These are phyloP conservation scores for Trichophyton simii DNA, from an alignment of 2,329 filamentous ascomycete species.

Conservation along the genomic window DNA sequence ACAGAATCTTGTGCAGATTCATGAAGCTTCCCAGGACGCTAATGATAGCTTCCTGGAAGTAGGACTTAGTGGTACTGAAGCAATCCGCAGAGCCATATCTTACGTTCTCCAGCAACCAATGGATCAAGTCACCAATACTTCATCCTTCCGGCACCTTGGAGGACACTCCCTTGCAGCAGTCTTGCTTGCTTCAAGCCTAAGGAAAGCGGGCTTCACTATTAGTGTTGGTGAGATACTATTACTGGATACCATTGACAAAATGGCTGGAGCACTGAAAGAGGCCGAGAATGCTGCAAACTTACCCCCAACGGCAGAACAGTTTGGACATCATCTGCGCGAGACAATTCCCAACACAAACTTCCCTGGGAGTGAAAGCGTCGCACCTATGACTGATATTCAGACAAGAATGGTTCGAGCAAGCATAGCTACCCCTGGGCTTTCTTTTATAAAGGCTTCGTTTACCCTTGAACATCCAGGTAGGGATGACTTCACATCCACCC, in stretches of 20 bases:
- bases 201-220: background rate
- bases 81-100: background rate
- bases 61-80: background rate
- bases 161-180: constrained; percentile 2
- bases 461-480: background rate
- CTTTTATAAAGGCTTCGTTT: constrained; percentile 1
- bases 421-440: background rate
- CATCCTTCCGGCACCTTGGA: background rate
- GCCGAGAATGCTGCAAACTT: background rate
- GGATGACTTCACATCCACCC: background rate
- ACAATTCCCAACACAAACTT: background rate
- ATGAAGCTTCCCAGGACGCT: background rate
- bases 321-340: background rate
- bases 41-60: background rate
- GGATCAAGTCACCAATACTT: background rate
- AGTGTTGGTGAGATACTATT: background rate
- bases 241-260: background rate
- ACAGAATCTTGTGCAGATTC: background rate
- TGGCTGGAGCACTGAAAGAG: background rate
- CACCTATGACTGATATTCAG: constrained; percentile 3
- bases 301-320: background rate
- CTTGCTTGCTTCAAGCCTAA: background rate
- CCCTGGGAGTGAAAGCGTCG: background rate
- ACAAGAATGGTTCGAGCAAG: background rate
- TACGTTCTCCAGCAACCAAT: background rate